Conservation (phyloP, 2,329 filamentous ascomycete genomes). For the Atkinsonella hypoxylon region DNA sequence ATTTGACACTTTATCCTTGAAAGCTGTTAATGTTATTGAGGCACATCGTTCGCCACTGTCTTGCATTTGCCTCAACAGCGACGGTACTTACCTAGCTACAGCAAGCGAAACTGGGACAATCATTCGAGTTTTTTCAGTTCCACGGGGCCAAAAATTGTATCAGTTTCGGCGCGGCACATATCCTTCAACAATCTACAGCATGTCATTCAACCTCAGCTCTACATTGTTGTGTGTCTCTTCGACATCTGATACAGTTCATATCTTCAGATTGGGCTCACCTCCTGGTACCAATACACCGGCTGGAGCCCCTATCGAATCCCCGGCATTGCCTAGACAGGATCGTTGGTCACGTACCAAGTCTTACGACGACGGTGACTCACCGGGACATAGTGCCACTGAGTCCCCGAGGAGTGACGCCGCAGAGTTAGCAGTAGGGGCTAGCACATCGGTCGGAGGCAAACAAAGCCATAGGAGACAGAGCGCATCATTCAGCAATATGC, state of each 20-base stretch:
- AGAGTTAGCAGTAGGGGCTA: constrained; percentile 21
- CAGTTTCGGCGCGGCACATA: constrained; percentile 95
- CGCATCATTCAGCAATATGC: constrained; percentile 77
- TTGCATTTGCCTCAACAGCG: constrained; percentile 81
- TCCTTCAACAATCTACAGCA: constrained; percentile 91
- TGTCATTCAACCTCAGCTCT: constrained; percentile 95
- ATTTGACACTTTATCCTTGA: constrained; percentile 79
- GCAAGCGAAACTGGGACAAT: constrained; percentile 97
- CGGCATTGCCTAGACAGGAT: constrained; percentile 32
- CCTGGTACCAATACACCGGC: constrained; percentile 24
- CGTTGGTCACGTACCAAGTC: constrained; percentile 42
- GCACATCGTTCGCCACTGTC: constrained; percentile 87
- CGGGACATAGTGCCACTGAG: constrained; percentile 34
- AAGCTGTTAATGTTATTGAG: constrained; percentile 90
- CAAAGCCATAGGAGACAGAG: constrained; percentile 38
- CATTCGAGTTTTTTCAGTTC: constrained; percentile 88
- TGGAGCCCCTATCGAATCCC: constrained; percentile 24
- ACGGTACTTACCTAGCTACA: constrained; percentile 83
- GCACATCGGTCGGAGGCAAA: constrained; percentile 15
- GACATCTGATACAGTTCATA: constrained; percentile 90
- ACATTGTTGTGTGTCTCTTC: constrained; percentile 92
- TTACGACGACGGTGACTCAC: constrained; percentile 33
- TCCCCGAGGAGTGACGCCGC: constrained; percentile 39
- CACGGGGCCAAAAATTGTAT: constrained; percentile 82
- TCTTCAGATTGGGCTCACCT: constrained; percentile 65